Conservation (phyloP, 139 green algal species). For the Trebouxia sp. region DNA sequence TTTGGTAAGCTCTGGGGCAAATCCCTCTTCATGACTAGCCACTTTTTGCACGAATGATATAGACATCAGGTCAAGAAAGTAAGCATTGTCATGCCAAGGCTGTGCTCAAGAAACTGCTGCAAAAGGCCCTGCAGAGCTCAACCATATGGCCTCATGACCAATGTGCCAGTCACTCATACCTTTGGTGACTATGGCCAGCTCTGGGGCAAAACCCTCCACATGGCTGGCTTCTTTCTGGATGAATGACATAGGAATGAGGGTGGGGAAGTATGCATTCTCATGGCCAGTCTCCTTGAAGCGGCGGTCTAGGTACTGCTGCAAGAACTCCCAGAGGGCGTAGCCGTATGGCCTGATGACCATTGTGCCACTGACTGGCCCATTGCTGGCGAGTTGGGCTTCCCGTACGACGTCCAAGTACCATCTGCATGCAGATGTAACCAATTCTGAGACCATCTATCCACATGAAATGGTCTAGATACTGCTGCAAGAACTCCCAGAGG, state of each 20-base stretch:
- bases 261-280: constrained; percentile 97
- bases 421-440: constrained; percentile 24
- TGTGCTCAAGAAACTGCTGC: too few species aligned
- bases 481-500: constrained; percentile 53
- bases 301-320: constrained; percentile 79
- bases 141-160: too few species aligned
- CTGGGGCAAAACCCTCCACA: constrained; percentile 98
- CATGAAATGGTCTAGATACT: constrained; percentile 82
- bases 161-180: constrained; percentile 38
- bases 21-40: too few species aligned
- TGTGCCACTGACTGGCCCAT: constrained; percentile 96
- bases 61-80: too few species aligned
- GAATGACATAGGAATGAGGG: constrained; percentile 98
- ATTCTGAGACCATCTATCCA: too few species aligned
- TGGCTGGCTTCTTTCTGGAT: constrained; percentile 98
- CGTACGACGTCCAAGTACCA: constrained; percentile 98
- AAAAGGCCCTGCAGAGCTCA: too few species aligned
- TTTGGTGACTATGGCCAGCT: constrained; percentile 97
- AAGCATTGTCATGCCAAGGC: too few species aligned
- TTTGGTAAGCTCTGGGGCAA: too few species aligned
- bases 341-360: constrained; percentile 99
- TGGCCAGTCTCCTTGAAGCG: constrained; percentile 89
- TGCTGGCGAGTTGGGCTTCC: constrained; percentile 94
- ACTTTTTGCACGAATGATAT: too few species aligned
- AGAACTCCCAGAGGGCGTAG: constrained; percentile 50